phyloP scores from a whole-genome alignment of 2,329 filamentous ascomycete species.

The Fusarium sp. region DNA sequence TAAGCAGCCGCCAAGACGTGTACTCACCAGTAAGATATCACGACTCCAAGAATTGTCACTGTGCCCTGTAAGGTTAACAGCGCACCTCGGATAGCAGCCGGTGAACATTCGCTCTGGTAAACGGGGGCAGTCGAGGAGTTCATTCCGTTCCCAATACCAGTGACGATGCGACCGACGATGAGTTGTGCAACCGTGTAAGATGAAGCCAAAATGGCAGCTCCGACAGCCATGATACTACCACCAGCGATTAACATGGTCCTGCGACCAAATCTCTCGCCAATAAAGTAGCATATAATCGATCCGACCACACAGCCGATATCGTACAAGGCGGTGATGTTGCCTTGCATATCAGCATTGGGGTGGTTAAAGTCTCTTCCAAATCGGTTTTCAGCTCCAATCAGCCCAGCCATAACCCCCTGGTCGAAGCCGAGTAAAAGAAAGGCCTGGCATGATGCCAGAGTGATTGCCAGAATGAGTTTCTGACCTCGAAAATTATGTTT shows the following conservation, averaged over 20 bases:
- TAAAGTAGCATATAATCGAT: slow-evolving; percentile 16
- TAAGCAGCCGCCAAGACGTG: no score
- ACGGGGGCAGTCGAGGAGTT: slow-evolving; percentile 53
- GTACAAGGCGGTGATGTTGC: slow-evolving; percentile 19
- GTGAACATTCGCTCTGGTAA: slow-evolving; percentile 20
- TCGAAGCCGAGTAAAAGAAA: slow-evolving; percentile 16
- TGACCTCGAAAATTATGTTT: background rate
- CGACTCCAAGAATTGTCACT: background rate
- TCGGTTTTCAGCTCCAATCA: slow-evolving; percentile 21
- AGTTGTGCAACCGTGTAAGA: slow-evolving; percentile 52
- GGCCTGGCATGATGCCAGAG: slow-evolving; percentile 8
- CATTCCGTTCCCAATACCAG: slow-evolving; percentile 56
- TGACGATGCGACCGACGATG: slow-evolving; percentile 56
- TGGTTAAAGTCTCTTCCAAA: slow-evolving; percentile 23
- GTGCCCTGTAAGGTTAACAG: background rate
- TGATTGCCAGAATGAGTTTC: slow-evolving; percentile 11
- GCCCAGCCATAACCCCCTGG: slow-evolving; percentile 6
- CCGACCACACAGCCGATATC: slow-evolving; percentile 22
- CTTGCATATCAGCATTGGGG: slow-evolving; percentile 20
- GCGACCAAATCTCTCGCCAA: slow-evolving; percentile 10
- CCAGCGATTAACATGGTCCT: slow-evolving; percentile 16
- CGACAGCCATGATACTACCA: slow-evolving; percentile 52
- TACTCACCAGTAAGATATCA: background rate
- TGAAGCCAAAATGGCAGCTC: slow-evolving; percentile 54
- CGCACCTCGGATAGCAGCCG: background rate